Percentiles rank a stretch among this genome's conserved stretches.
phyloP scores from a whole-genome alignment of 176 grass and related monocot species.

The Carex scoparia region DNA sequence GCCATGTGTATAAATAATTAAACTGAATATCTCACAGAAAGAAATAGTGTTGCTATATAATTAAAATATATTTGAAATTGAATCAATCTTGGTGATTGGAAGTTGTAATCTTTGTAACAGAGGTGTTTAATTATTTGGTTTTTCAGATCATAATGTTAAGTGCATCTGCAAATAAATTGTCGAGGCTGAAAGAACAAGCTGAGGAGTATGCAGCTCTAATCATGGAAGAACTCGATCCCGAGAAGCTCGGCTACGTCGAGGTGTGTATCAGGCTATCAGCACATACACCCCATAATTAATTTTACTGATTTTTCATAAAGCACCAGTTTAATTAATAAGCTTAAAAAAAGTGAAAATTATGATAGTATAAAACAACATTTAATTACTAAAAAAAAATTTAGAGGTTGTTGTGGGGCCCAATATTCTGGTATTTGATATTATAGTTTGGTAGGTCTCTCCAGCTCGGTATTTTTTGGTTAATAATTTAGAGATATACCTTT shows the following conservation, averaged over 20 bases:
- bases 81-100: not conserved
- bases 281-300: not conserved
- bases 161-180: slow-evolving; percentile 80
- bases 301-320: not conserved
- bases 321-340: not conserved
- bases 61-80: not conserved
- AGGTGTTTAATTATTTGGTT: slow-evolving; percentile 9
- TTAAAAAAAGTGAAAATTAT: not conserved
- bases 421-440: not conserved
- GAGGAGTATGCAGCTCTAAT: slow-evolving; percentile 92
- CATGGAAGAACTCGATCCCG: slow-evolving; percentile 96
- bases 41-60: not conserved
- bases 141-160: slow-evolving; percentile 91
- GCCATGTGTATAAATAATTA: not conserved
- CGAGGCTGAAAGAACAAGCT: slow-evolving; percentile 85
- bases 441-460: not conserved
- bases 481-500: not conserved
- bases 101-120: slow-evolving; percentile 14
- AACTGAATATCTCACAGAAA: not conserved
- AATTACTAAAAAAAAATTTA: not conserved
- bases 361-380: not conserved
- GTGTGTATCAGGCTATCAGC: slow-evolving; percentile 21
- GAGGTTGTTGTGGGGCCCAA: not conserved
- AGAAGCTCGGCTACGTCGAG: slow-evolving; percentile 93
- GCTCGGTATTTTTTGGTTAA: not conserved